phyloP scores from a whole-genome alignment of 306 rosid genomes.

The Vigna unguiculata region DNA sequence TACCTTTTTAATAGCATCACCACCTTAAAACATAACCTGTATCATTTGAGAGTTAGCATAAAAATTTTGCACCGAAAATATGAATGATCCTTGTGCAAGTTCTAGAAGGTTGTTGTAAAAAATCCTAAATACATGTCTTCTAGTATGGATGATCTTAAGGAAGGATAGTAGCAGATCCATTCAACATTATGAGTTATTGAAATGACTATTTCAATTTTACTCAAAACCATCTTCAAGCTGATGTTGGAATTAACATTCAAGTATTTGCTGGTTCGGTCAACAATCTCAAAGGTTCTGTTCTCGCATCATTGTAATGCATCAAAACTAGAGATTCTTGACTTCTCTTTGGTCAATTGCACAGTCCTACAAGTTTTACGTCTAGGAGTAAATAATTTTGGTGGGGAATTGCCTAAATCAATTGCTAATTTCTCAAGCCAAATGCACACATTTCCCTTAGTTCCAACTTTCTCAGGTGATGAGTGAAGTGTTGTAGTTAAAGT shows the following conservation, averaged over 20 bases:
- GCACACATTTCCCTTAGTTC: neutral
- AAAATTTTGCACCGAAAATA: conserved; percentile 22
- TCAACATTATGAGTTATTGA: conserved; percentile 50
- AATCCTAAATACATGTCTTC: conserved; percentile 27
- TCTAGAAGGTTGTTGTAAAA: neutral
- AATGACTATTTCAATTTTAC: conserved; percentile 46
- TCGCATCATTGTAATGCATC: conserved; percentile 58
- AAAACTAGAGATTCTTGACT: conserved; percentile 48
- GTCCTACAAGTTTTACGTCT: conserved; percentile 34
- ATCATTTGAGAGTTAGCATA: conserved; percentile 11
- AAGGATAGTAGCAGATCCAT: conserved; percentile 45
- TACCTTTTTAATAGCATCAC: neutral
- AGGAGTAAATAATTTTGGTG: conserved; percentile 42
- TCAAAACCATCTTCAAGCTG: conserved; percentile 46
- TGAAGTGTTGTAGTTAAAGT: conserved; percentile 48
- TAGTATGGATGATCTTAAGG: conserved; percentile 28
- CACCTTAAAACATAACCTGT: neutral
- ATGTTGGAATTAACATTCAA: conserved; percentile 56
- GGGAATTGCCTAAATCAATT: conserved; percentile 45
- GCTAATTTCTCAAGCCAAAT: conserved; percentile 46
- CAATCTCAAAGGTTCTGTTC: conserved; percentile 52
- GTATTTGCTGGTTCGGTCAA: conserved; percentile 50
- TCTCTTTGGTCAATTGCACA: conserved; percentile 51
- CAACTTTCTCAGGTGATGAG: conserved; percentile 41
- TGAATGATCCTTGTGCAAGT: conserved; percentile 12